Conservation (phyloP, 2,329 filamentous ascomycete genomes). For the Graphilbum ipis-grandicollis region DNA sequence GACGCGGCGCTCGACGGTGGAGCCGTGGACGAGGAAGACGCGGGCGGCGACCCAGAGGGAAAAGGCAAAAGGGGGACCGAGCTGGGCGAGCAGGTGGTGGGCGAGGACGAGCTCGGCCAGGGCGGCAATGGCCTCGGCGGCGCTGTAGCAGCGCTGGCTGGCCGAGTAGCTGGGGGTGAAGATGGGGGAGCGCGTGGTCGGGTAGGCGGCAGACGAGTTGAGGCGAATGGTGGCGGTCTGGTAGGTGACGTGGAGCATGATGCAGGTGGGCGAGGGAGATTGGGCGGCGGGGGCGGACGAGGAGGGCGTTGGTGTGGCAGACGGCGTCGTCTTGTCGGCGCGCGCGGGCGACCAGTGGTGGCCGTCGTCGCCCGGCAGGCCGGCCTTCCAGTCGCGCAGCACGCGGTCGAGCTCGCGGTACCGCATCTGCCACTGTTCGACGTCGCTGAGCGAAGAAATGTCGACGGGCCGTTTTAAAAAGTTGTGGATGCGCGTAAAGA, state of each 20-base stretch:
- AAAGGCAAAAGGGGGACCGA: conserved; percentile 83
- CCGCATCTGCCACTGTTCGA: conserved; percentile 75
- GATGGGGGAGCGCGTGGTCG: conserved; percentile 71
- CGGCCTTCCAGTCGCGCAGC: conserved; percentile 69
- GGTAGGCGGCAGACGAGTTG: conserved; percentile 84
- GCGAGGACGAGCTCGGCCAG: conserved; percentile 64
- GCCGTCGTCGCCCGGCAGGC: conserved; percentile 65
- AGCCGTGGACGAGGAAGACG: conserved; percentile 74
- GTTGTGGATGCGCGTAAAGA: conserved; percentile 72
- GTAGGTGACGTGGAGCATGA: conserved; percentile 83
- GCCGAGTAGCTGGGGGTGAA: conserved; percentile 82
- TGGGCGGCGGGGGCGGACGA: too few relatives aligned
- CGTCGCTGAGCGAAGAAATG: conserved; percentile 67
- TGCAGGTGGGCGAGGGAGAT: too few relatives aligned
- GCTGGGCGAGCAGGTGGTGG: conserved; percentile 57
- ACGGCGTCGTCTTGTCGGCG: conserved; percentile 46
- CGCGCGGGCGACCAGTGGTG: conserved; percentile 62
- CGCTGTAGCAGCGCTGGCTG: conserved; percentile 63
- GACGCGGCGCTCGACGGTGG: conserved; percentile 70
- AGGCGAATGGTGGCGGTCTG: conserved; percentile 80
- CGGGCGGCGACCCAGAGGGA: conserved; percentile 84
- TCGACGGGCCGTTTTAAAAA: conserved; percentile 83
- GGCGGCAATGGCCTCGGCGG: conserved; percentile 67
- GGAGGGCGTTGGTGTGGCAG: too few relatives aligned
- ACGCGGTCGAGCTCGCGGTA: conserved; percentile 74